Percentiles rank a stretch among this genome's conserved stretches.
Conservation (phyloP, 495 filamentous ascomycete species). For the Neurospora hispaniola region DNA sequence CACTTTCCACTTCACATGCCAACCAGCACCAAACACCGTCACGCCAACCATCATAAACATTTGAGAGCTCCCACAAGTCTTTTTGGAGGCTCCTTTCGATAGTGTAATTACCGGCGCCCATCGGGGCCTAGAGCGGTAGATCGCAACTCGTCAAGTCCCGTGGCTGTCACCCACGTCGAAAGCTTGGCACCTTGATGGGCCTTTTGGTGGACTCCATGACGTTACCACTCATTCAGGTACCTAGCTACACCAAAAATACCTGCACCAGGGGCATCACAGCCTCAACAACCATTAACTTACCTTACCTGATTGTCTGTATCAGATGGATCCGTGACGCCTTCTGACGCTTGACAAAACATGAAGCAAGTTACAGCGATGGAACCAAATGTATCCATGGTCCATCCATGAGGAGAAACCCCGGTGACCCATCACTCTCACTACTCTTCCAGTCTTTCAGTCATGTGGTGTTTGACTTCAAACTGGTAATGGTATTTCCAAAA, state of each 20-base stretch:
- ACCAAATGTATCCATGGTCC: not conserved
- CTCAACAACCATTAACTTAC: not conserved
- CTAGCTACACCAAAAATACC: not conserved
- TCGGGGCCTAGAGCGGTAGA: not conserved
- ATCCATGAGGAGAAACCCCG: not conserved
- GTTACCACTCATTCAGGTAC: not conserved
- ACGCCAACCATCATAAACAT: too few relatives aligned
- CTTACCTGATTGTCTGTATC: not conserved
- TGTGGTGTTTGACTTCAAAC: not conserved
- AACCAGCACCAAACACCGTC: not conserved
- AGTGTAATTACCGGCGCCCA: not conserved
- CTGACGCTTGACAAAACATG: not conserved
- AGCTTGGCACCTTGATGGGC: not conserved
- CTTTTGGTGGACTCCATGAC: not conserved
- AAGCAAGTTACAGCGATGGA: constrained; percentile 1
- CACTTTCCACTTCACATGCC: not conserved
- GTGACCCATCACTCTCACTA: not conserved
- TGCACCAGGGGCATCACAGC: not conserved
- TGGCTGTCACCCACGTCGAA: not conserved
- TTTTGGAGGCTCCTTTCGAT: not conserved
- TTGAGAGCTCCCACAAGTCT: not conserved
- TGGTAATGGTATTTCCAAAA: not conserved
- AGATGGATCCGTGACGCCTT: not conserved
- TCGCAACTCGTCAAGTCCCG: not conserved
- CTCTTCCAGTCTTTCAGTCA: not conserved